These are phyloP conservation scores for Amoebophrya sp. DNA, from an alignment of 169 alveolate species.

Conservation along the genomic window DNA sequence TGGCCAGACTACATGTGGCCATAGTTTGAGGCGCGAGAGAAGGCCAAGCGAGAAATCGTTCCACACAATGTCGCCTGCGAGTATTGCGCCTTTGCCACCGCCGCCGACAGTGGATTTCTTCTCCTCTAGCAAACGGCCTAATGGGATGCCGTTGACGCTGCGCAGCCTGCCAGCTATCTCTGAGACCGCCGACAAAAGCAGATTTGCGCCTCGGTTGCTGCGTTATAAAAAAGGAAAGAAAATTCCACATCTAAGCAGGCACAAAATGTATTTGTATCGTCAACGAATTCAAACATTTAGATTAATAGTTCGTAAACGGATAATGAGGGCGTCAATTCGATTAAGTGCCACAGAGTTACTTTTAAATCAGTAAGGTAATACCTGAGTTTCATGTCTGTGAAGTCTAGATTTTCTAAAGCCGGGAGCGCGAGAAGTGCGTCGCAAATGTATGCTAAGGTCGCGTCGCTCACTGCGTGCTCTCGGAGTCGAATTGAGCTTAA, in stretches of 20 bases:
- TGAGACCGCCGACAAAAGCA: not conserved
- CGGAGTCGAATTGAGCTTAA: not conserved
- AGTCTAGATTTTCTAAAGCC: not conserved
- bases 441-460: not conserved
- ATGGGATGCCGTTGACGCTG: not conserved
- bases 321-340: too few relatives aligned
- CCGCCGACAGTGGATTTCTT: not conserved
- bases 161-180: not conserved
- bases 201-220: constrained; percentile 13
- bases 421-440: constrained; percentile 24
- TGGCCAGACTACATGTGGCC: constrained; percentile 23
- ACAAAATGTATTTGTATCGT: too few relatives aligned
- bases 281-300: too few relatives aligned
- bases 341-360: too few relatives aligned
- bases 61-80: not conserved
- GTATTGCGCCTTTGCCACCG: not conserved
- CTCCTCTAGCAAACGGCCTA: not conserved
- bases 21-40: not conserved
- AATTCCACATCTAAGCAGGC: too few relatives aligned
- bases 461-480: not conserved
- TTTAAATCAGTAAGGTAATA: too few relatives aligned
- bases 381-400: not conserved
- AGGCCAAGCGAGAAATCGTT: not conserved
- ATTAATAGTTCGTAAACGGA: too few relatives aligned
- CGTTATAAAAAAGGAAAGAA: too few relatives aligned